These are phyloP conservation scores for Aspergillus quadrilineatus DNA, from an alignment of 2,329 filamentous ascomycete species.

Conservation along the genomic window DNA sequence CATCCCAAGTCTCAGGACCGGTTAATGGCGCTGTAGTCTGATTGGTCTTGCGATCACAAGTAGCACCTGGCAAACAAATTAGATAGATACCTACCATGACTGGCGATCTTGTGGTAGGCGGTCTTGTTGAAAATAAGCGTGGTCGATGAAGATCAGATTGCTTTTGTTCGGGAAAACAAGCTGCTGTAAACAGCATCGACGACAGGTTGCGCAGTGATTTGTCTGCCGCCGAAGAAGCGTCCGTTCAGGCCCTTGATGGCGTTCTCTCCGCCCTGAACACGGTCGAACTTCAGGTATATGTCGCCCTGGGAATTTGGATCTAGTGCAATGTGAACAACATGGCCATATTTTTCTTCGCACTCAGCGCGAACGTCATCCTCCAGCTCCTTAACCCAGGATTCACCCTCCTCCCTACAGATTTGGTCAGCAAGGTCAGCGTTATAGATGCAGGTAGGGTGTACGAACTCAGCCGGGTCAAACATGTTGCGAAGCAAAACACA, in stretches of 20 bases:
- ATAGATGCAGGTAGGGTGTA: slow-evolving; percentile 25
- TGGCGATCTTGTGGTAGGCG: slow-evolving; percentile 6
- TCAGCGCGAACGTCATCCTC: slow-evolving; percentile 91
- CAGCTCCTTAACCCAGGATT: slow-evolving; percentile 86
- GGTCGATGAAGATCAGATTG: slow-evolving; percentile 56
- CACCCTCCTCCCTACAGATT: slow-evolving; percentile 71
- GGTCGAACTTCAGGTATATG: slow-evolving; percentile 98
- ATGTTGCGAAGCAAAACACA: slow-evolving; percentile 95
- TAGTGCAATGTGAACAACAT: slow-evolving; percentile 94
- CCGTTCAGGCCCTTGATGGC: slow-evolving; percentile 97
- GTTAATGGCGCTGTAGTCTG: slow-evolving; percentile 12
- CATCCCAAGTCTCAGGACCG: not conserved
- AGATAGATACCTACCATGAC: slow-evolving; percentile 32
- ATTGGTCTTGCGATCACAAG: slow-evolving; percentile 19
- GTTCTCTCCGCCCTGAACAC: slow-evolving; percentile 91
- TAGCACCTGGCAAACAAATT: slow-evolving; percentile 31
- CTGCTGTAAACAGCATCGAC: slow-evolving; percentile 99
- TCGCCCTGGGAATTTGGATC: slow-evolving; percentile 93
- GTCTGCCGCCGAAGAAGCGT: slow-evolving; percentile 87
- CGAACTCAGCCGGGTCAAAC: slow-evolving; percentile 90
- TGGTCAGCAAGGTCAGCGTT: slow-evolving; percentile 34
- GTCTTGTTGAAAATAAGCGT: slow-evolving; percentile 2
- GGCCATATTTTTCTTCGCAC: slow-evolving; percentile 92
- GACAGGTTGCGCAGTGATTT: slow-evolving; percentile 92
- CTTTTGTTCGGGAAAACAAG: slow-evolving; percentile 83